These are phyloP conservation scores for Epithele typhae DNA, from an alignment of 768 basidiomycete species.

Conservation along the genomic window DNA sequence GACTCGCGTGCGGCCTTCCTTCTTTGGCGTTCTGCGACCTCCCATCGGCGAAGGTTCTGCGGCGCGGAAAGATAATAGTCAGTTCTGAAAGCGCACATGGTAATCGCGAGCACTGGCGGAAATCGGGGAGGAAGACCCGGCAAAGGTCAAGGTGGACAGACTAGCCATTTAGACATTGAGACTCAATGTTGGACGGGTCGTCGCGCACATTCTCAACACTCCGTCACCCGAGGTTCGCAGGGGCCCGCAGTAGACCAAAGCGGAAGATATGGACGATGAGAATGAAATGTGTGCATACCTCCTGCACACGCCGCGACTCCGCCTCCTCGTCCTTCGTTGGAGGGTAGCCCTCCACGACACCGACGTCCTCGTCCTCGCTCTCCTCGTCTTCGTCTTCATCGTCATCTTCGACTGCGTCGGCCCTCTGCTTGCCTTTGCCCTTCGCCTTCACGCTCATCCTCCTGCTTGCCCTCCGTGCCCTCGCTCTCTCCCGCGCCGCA, in stretches of 20 bases:
- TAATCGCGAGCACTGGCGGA: too few species aligned
- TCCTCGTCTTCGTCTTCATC: conserved; percentile 1
- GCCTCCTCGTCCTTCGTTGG: conserved; percentile 61
- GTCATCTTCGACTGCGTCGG: conserved; percentile 18
- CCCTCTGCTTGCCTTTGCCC: conserved; percentile 15
- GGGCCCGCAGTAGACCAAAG: too few species aligned
- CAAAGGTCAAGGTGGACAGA: too few species aligned
- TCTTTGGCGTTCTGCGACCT: conserved; percentile 68
- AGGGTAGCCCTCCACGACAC: conserved; percentile 45
- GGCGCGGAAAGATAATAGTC: too few species aligned
- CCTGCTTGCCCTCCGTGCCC: not conserved
- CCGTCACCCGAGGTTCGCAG: too few species aligned
- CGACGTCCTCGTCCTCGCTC: conserved; percentile 28
- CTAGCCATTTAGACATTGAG: too few species aligned
- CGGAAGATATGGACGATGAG: too few species aligned
- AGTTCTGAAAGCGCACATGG: too few species aligned
- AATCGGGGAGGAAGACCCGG: too few species aligned
- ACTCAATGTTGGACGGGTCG: too few species aligned
- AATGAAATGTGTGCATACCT: too few species aligned
- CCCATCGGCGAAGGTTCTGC: conserved; percentile 77
- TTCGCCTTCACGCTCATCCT: conserved; percentile 9
- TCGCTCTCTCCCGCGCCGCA: not conserved
- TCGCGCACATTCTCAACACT: too few species aligned
- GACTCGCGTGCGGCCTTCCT: conserved; percentile 71
- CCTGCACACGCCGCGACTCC: conserved; percentile 66